These are phyloP conservation scores for Astrothelium subdiscretum DNA, from an alignment of 495 filamentous ascomycete genomes.

Conservation along the genomic window DNA sequence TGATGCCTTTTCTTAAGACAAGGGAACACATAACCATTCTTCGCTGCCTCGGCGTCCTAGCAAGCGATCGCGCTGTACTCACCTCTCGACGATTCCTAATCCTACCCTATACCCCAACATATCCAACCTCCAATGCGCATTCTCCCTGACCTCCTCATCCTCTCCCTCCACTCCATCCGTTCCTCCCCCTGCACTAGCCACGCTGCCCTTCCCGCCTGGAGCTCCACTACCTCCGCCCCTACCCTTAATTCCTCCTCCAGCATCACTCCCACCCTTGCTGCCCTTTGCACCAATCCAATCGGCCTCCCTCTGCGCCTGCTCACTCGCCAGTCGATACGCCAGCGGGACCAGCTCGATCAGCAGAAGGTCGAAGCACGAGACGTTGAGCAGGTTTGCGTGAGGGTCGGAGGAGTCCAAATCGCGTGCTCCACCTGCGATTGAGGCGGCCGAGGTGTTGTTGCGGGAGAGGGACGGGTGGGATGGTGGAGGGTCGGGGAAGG, in stretches of 20 bases:
- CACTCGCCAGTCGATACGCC: slow-evolving; percentile 64
- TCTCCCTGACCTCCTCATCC: slow-evolving; percentile 69
- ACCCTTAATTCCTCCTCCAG: not conserved
- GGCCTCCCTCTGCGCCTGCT: slow-evolving; percentile 29
- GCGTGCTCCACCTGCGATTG: not conserved
- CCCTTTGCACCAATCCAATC: slow-evolving; percentile 1
- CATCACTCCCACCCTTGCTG: slow-evolving; percentile 6
- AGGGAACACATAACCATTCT: slow-evolving; percentile 3
- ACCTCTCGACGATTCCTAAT: slow-evolving; percentile 87
- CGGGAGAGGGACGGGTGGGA: not conserved
- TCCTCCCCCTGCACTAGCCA: slow-evolving; percentile 4
- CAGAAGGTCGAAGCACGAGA: slow-evolving; percentile 58
- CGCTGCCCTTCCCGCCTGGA: not conserved
- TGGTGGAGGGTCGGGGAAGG: not conserved
- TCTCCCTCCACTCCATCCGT: slow-evolving; percentile 51
- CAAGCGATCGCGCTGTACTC: slow-evolving; percentile 21
- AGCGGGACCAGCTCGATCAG: slow-evolving; percentile 94
- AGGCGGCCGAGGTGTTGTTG: not conserved
- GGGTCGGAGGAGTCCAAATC: not conserved
- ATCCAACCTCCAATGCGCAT: slow-evolving; percentile 77
- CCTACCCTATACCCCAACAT: slow-evolving; percentile 82
- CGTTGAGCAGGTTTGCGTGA: not conserved
- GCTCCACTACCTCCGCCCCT: not conserved
- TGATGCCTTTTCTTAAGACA: not conserved
- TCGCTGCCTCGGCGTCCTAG: not conserved